Evolutionary conservation across 2,329 filamentous ascomycete genomes (phyloP).

Genomic region (Teratosphaeria gauchensis): DNA sequence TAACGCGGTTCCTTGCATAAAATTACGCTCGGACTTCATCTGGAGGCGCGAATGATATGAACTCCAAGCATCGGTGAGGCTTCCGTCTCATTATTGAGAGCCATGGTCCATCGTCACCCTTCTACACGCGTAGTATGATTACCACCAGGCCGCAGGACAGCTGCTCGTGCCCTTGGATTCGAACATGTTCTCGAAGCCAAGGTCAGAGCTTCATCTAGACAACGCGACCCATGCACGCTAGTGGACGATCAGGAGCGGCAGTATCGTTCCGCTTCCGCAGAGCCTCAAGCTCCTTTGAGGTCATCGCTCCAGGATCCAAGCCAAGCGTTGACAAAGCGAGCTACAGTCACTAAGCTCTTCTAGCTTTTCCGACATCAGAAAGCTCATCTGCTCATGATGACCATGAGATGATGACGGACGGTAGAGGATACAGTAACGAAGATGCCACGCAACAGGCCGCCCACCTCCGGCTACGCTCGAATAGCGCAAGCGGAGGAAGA

Average conservation of each 20-base stretch:
- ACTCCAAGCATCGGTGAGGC: not conserved
- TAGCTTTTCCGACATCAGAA: too few relatives aligned
- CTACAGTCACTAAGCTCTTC: too few relatives aligned
- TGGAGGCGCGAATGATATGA: not conserved
- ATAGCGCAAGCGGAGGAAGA: constrained; percentile 44
- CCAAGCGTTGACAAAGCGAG: not conserved
- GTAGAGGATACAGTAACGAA: not conserved
- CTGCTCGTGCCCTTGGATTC: not conserved
- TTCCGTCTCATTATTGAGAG: not conserved
- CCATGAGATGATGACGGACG: not conserved
- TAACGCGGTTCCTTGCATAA: not conserved
- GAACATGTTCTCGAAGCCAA: not conserved
- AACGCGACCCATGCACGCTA: not conserved
- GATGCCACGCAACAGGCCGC: constrained; percentile 22
- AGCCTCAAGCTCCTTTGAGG: not conserved
- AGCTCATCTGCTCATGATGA: not conserved
- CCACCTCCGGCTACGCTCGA: constrained; percentile 42
- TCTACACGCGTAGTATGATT: not conserved
- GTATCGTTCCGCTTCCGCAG: not conserved
- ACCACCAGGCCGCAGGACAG: not conserved
- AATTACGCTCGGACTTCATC: not conserved
- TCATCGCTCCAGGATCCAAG: not conserved
- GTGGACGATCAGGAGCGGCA: not conserved
- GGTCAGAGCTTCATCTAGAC: not conserved
- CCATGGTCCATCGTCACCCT: not conserved